Percentiles rank a stretch among this genome's conserved stretches.
These are phyloP conservation scores for Marchantia polymorpha DNA, from an alignment of 225 moss, liverwort and hornwort genomes.

Conservation along the genomic window DNA sequence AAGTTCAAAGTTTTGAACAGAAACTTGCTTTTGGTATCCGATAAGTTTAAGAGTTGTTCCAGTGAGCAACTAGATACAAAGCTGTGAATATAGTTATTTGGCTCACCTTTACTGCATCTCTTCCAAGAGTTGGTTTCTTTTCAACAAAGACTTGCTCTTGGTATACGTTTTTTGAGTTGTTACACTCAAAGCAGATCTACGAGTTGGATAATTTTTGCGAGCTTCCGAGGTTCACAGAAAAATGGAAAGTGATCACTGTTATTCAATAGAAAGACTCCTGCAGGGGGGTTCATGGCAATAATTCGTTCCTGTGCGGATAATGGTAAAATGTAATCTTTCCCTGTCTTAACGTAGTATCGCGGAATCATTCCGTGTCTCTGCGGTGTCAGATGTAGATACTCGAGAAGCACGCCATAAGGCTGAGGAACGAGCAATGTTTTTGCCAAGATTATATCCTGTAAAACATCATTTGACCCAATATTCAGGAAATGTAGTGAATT, in stretches of 20 bases:
- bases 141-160: too few species aligned
- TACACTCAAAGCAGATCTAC: too few species aligned
- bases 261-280: not conserved
- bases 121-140: too few species aligned
- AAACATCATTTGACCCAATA: not conserved
- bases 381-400: not conserved
- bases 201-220: not conserved
- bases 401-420: not conserved
- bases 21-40: too few species aligned
- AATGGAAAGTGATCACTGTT: not conserved
- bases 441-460: not conserved
- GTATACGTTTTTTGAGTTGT: too few species aligned
- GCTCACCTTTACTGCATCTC: too few species aligned
- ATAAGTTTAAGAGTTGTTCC: too few species aligned
- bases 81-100: too few species aligned
- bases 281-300: not conserved
- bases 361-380: not conserved
- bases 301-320: not conserved
- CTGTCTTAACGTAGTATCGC: not conserved
- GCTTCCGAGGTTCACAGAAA: not conserved
- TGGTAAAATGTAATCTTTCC: not conserved
- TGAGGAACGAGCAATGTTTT: not conserved
- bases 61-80: too few species aligned
- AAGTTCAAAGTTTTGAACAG: too few species aligned
- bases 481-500: not conserved